A percentile compares a stretch with the other conserved stretches of the same genome.
These are phyloP conservation scores for Blastocystis sp. DNA, from an alignment of 352 stramenopile species.

Conservation along the genomic window DNA sequence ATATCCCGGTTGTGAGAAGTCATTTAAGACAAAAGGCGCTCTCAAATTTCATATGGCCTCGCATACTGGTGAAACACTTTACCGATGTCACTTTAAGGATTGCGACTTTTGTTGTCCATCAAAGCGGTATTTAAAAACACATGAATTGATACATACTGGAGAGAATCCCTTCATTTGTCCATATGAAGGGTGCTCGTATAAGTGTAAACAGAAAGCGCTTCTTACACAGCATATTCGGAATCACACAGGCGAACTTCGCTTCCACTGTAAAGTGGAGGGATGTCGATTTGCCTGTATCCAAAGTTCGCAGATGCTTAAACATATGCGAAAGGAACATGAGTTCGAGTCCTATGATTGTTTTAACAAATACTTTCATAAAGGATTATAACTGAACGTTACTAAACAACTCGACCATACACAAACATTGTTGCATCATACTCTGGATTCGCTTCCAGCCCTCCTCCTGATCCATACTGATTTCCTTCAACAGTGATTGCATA, in stretches of 20 bases:
- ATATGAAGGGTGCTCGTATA: conserved; percentile 33
- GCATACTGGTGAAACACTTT: no score
- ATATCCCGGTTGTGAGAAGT: no score
- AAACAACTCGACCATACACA: conserved; percentile 67
- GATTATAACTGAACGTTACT: conserved; percentile 65
- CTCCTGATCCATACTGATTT: conserved; percentile 24
- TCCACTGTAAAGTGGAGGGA: conserved; percentile 30
- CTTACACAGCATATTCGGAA: conserved; percentile 38
- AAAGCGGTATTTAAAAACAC: conserved; percentile 33
- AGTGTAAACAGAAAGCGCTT: background rate
- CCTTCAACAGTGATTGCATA: conserved; percentile 32
- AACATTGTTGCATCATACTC: conserved; percentile 48
- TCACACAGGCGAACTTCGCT: conserved; percentile 25
- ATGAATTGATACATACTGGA: conserved; percentile 49
- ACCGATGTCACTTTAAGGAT: no score
- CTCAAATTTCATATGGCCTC: no score
- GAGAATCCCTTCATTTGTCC: conserved; percentile 61
- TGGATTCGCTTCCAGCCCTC: conserved; percentile 55
- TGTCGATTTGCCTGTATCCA: background rate
- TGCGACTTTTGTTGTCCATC: no score
- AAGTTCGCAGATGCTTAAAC: no score
- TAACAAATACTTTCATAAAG: conserved; percentile 31
- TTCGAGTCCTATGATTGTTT: background rate
- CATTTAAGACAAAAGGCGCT: no score
- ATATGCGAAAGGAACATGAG: no score